These are phyloP conservation scores for Atkinsonella hypoxylon DNA, from an alignment of 2,329 filamentous ascomycete species.

Conservation along the genomic window DNA sequence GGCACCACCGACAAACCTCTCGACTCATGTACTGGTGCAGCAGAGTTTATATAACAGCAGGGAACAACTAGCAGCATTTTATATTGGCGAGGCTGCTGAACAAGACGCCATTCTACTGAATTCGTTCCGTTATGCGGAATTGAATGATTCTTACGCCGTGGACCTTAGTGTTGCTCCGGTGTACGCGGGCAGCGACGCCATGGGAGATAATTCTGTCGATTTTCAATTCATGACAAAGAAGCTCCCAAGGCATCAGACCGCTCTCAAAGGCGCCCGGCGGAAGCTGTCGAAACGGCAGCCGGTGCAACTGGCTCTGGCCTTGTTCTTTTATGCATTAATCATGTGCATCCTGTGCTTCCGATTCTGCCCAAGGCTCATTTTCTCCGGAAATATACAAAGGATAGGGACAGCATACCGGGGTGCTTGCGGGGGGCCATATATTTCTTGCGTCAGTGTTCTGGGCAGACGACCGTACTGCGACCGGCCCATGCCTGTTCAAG, in stretches of 20 bases:
- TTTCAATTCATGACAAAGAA: not conserved
- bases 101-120: not conserved
- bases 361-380: not conserved
- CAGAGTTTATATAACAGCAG: not conserved
- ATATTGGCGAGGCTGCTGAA: not conserved
- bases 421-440: not conserved
- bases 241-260: not conserved
- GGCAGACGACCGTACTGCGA: constrained; percentile 21
- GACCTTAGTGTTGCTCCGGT: not conserved
- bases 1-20: not conserved
- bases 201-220: not conserved
- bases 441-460: constrained; percentile 21
- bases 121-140: not conserved
- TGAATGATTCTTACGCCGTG: not conserved
- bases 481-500: constrained; percentile 21
- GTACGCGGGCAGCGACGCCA: not conserved
- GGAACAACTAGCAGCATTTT: not conserved
- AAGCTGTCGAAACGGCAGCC: not conserved
- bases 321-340: not conserved
- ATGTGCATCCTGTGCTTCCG: not conserved
- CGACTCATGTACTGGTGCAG: not conserved
- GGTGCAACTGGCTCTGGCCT: not conserved
- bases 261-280: not conserved
- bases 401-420: not conserved
- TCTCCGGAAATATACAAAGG: not conserved